A percentile compares a stretch with the other conserved stretches of the same genome.
Conservation (phyloP, 768 basidiomycete genomes). For the Pholiota microspora region DNA sequence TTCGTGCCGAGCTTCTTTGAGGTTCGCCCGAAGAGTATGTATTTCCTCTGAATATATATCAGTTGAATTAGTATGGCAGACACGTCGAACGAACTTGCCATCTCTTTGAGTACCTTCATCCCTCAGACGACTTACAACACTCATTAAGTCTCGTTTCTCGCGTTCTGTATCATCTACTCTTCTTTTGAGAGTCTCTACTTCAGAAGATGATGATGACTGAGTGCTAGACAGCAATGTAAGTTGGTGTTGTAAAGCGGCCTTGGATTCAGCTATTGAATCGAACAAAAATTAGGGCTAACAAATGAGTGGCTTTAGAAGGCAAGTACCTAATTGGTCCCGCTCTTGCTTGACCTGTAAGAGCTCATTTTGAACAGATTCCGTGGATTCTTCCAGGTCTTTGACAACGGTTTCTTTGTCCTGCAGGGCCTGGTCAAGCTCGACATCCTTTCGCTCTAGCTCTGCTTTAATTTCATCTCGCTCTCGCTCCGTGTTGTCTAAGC, state of each 20-base stretch:
- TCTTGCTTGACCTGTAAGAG: constrained; percentile 55
- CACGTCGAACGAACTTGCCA: constrained; percentile 43
- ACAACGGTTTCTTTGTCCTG: constrained; percentile 70
- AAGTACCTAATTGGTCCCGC: constrained; percentile 64
- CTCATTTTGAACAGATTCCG: constrained; percentile 56
- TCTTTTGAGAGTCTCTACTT: constrained; percentile 54
- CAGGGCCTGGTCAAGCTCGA: constrained; percentile 82
- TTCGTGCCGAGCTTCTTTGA: constrained; percentile 77
- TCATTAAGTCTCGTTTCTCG: constrained; percentile 88
- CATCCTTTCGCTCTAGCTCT: constrained; percentile 66
- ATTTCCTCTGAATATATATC: constrained; percentile 57
- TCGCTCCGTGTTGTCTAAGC: constrained; percentile 52
- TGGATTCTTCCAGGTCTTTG: constrained; percentile 52
- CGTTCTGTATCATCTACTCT: constrained; percentile 76
- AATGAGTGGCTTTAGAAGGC: constrained; percentile 4
- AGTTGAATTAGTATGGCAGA: constrained; percentile 1
- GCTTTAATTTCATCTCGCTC: constrained; percentile 74
- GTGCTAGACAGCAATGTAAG: constrained; percentile 55
- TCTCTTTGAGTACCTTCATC: constrained; percentile 73
- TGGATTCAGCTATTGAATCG: constrained; percentile 22
- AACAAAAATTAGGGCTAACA: constrained; percentile 19
- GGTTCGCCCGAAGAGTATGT: constrained; percentile 58
- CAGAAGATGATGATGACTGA: constrained; percentile 60
- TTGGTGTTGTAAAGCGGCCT: constrained; percentile 54
- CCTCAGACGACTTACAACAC: constrained; percentile 79